Evolutionary conservation across 768 basidiomycete species (phyloP), one percentile per base, ranked within the genome.

Genomic region (Termitomyces sp.): DNA sequence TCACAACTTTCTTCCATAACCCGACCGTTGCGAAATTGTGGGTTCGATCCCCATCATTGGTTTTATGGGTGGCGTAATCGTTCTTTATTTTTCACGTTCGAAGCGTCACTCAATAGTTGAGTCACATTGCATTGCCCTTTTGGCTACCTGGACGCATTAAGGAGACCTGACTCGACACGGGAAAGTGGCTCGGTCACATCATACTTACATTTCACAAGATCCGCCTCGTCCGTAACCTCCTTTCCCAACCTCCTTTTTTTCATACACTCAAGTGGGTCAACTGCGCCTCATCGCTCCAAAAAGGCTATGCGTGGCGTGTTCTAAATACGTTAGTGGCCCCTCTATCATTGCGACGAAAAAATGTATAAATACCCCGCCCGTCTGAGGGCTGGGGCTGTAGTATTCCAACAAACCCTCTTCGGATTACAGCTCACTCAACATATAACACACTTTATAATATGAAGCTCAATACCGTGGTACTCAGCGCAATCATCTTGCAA

Each of bases 11-110:
- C n/a, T n/a, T n/a, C n/a, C n/a, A n/a, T n/a, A n/a, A n/a, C n/a
- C n/a, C n/a, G n/a, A n/a, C n/a, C n/a, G n/a, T n/a, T n/a, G n/a
- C n/a, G 37, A 37, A 22, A 35, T 37, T 49, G 47, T 49, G 47
- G 47, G 47, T 48, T 49, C 47, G 35, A 49, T 22, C 47, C 35
- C 47, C 35, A 37, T 37, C 35, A 37, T 49, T 48, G 47, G 47
- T 48, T 48, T 8, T 3, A 32, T 15, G n/a, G n/a, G n/a, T n/a
- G n/a, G n/a, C n/a, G n/a, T n/a, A n/a, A n/a, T n/a, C n/a, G n/a
- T n/a, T n/a, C n/a, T n/a, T n/a, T n/a, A n/a, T n/a, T n/a, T n/a
- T n/a, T n/a, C n/a, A n/a, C n/a, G n/a, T n/a, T n/a, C n/a, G n/a
- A n/a, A n/a, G n/a, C n/a, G n/a, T n/a, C n/a, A n/a, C n/a, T n/a